A percentile compares a stretch with the other conserved stretches of the same genome.
These are phyloP conservation scores for Phaeosphaeria sp. DNA, from an alignment of 2,329 filamentous ascomycete genomes.

Conservation along the genomic window DNA sequence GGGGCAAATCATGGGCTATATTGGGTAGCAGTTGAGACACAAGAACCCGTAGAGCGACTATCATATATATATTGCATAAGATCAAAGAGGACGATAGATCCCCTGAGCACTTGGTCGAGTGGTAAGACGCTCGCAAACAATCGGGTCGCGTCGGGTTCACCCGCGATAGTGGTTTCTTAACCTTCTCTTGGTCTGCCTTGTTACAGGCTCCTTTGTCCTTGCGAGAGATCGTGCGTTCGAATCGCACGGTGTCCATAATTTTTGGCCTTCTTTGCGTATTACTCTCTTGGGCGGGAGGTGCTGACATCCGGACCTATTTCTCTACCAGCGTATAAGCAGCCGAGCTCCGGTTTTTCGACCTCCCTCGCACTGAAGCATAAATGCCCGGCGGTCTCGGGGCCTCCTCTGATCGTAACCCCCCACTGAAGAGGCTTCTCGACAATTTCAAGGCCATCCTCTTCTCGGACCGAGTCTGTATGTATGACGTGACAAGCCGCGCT, in stretches of 20 bases:
- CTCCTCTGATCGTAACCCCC: not conserved
- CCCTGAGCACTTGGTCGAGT: too few species aligned
- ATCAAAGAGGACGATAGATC: too few species aligned
- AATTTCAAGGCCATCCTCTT: not conserved
- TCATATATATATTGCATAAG: too few species aligned
- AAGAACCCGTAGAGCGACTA: too few species aligned
- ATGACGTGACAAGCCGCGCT: slow-evolving; percentile 22
- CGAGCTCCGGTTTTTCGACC: not conserved
- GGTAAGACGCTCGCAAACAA: too few species aligned
- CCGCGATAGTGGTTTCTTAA: too few species aligned
- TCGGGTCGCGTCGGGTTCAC: too few species aligned
- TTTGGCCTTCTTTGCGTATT: not conserved
- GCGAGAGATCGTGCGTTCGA: not conserved
- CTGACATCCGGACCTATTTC: not conserved
- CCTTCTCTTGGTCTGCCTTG: too few species aligned
- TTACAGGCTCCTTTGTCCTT: too few species aligned
- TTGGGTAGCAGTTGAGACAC: too few species aligned
- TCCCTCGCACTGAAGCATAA: not conserved
- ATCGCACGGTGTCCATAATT: not conserved
- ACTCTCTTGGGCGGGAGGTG: too few species aligned
- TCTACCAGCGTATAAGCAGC: not conserved
- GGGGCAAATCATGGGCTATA: too few species aligned
- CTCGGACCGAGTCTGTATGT: not conserved
- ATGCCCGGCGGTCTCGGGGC: not conserved
- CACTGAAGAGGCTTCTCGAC: slow-evolving; percentile 1